These are phyloP conservation scores for Celoporthe dispersa DNA, from an alignment of 2,329 filamentous ascomycete genomes.

Conservation along the genomic window DNA sequence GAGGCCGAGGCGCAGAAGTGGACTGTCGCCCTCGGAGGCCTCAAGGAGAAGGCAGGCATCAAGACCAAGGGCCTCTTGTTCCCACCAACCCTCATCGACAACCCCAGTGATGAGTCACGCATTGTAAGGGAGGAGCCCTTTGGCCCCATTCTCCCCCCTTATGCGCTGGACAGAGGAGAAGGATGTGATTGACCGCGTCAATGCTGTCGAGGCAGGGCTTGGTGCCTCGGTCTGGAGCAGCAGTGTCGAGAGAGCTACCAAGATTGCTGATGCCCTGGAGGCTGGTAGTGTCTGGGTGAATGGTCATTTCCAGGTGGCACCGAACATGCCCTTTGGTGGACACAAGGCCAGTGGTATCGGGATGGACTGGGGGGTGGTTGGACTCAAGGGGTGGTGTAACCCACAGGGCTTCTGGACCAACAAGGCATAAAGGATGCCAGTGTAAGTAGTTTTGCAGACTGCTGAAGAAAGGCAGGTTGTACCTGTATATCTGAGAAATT, in stretches of 20 bases:
- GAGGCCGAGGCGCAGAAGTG: conserved; percentile 53
- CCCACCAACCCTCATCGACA: conserved; percentile 62
- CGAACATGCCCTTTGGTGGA: conserved; percentile 50
- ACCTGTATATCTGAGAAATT: neutral
- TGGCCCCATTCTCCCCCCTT: conserved; percentile 48
- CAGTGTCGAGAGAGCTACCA: conserved; percentile 50
- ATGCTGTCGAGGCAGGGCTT: conserved; percentile 54
- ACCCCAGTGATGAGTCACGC: conserved; percentile 57
- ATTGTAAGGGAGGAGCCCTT: conserved; percentile 61
- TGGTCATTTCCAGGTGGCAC: conserved; percentile 42
- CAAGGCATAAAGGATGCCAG: conserved; percentile 3
- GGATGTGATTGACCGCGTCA: conserved; percentile 50
- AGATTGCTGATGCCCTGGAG: conserved; percentile 51
- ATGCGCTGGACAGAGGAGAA: conserved; percentile 49
- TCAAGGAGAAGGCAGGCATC: conserved; percentile 38
- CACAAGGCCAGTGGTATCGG: conserved; percentile 57
- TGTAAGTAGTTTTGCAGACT: neutral
- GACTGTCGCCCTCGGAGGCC: conserved; percentile 50
- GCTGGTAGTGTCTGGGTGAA: conserved; percentile 61
- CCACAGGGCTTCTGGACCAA: conserved; percentile 28
- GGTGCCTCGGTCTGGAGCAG: conserved; percentile 57
- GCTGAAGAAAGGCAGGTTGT: neutral
- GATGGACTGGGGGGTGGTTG: conserved; percentile 49
- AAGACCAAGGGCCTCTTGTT: conserved; percentile 54
- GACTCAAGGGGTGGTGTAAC: conserved; percentile 42